Conservation (phyloP, 352 stramenopile genomes). For the Phytophthora melonis region DNA sequence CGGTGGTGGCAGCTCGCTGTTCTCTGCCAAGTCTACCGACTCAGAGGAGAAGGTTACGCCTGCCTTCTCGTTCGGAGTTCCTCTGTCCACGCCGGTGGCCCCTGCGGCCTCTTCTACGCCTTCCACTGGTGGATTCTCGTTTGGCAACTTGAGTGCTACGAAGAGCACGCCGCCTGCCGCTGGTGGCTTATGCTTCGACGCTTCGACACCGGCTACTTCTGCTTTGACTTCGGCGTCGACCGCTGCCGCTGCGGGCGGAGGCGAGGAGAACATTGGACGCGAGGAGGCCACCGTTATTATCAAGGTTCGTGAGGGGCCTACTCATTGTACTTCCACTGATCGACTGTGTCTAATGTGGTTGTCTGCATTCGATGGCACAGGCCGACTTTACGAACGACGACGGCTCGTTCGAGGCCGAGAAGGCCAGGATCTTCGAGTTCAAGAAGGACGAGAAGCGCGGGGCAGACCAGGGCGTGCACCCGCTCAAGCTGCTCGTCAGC, state of each 20-base stretch:
- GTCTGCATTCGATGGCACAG: constrained; percentile 26
- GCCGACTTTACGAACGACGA: constrained; percentile 78
- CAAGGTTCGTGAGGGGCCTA: constrained; percentile 58
- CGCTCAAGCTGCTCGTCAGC: constrained; percentile 82
- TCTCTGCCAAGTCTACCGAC: constrained; percentile 40
- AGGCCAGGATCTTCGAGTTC: constrained; percentile 87
- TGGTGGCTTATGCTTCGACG: constrained; percentile 45
- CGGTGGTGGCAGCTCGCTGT: constrained; percentile 45
- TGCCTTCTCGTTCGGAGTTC: constrained; percentile 58
- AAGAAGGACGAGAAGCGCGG: constrained; percentile 90
- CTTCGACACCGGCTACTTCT: constrained; percentile 21
- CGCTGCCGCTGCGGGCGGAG: constrained; percentile 50
- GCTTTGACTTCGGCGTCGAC: constrained; percentile 30
- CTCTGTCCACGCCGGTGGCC: constrained; percentile 29
- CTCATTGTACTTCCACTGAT: background rate
- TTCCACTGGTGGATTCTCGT: constrained; percentile 51
- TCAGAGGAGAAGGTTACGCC: constrained; percentile 43
- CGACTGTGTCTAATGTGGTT: constrained; percentile 6
- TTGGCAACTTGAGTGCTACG: constrained; percentile 40
- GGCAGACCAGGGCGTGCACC: constrained; percentile 87
- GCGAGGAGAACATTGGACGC: constrained; percentile 83
- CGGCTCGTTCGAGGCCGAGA: constrained; percentile 77
- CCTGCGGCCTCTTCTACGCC: constrained; percentile 30
- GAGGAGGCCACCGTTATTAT: constrained; percentile 89
- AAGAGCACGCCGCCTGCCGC: constrained; percentile 29